These are phyloP conservation scores for Psilocybe cubensis DNA, from an alignment of 768 basidiomycete species.

Conservation along the genomic window DNA sequence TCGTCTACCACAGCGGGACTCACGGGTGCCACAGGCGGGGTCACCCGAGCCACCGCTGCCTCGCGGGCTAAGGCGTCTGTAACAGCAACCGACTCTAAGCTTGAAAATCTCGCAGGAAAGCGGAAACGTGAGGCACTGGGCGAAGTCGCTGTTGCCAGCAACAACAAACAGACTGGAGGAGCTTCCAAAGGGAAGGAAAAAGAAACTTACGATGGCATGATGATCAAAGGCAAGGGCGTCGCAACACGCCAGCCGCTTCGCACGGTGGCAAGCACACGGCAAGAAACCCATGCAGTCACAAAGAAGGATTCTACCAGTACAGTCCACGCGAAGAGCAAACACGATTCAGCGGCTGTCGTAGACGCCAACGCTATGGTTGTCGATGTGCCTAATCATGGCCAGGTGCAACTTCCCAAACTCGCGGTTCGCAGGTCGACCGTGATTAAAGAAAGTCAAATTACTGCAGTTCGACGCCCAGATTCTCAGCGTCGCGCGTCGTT, in stretches of 20 bases:
- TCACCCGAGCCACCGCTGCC: constrained; percentile 57
- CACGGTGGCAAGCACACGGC: constrained; percentile 49
- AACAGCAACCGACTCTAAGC: constrained; percentile 34
- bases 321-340: constrained; percentile 6
- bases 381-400: constrained; percentile 40
- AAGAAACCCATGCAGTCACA: constrained; percentile 29
- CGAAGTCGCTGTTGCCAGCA: constrained; percentile 62
- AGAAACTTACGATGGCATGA: constrained; percentile 66
- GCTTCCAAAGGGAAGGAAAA: constrained; percentile 62
- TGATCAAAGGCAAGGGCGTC: constrained; percentile 55
- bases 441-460: constrained; percentile 31
- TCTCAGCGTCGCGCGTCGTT: constrained; percentile 21
- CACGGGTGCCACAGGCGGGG: constrained; percentile 35
- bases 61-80: constrained; percentile 53
- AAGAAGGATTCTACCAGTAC: constrained; percentile 34
- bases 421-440: constrained; percentile 42
- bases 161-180: constrained; percentile 46
- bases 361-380: constrained; percentile 61
- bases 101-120: constrained; percentile 60
- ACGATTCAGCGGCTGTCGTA: constrained; percentile 23
- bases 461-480: constrained; percentile 11
- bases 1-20: constrained; percentile 39
- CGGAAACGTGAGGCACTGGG: constrained; percentile 82
- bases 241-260: constrained; percentile 57
- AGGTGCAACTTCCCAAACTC: constrained; percentile 40